These are phyloP conservation scores for Pseudopithomyces maydicus DNA, from an alignment of 2,329 filamentous ascomycete species.

Conservation along the genomic window DNA sequence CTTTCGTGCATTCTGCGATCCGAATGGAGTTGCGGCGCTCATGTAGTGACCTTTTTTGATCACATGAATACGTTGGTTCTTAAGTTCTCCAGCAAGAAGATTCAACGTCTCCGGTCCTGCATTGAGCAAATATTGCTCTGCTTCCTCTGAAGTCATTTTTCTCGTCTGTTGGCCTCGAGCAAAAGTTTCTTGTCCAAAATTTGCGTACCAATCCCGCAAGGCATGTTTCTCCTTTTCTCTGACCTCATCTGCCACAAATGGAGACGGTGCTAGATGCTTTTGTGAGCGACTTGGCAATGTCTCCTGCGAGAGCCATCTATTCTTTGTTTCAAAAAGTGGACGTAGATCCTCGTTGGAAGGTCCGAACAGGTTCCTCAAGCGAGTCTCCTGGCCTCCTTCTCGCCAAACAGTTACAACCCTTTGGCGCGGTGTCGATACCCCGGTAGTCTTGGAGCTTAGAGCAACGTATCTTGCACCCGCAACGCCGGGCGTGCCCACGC, in stretches of 20 bases:
- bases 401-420: conserved; percentile 39
- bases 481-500: background rate
- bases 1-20: conserved; percentile 32
- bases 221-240: conserved; percentile 51
- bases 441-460: background rate
- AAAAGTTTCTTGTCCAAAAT: conserved; percentile 49
- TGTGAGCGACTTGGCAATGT: conserved; percentile 52
- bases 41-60: conserved; percentile 50
- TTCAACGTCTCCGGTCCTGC: conserved; percentile 35
- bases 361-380: conserved; percentile 58
- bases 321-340: conserved; percentile 53
- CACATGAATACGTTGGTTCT: conserved; percentile 49
- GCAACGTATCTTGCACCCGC: conserved; percentile 2
- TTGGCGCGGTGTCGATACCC: conserved; percentile 18
- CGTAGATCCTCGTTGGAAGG: conserved; percentile 55
- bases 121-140: conserved; percentile 50
- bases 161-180: conserved; percentile 46
- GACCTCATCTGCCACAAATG: conserved; percentile 49
- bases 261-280: conserved; percentile 49
- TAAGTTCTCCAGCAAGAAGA: conserved; percentile 58
- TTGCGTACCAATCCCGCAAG: conserved; percentile 61
- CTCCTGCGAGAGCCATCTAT: conserved; percentile 58
- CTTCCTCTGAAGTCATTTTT: conserved; percentile 44
- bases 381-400: conserved; percentile 42
- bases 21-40: conserved; percentile 49